Percentiles rank a stretch among this genome's conserved stretches.
Conservation (phyloP, 2,329 filamentous ascomycete genomes). For the Botryosphaeria dothidea region DNA sequence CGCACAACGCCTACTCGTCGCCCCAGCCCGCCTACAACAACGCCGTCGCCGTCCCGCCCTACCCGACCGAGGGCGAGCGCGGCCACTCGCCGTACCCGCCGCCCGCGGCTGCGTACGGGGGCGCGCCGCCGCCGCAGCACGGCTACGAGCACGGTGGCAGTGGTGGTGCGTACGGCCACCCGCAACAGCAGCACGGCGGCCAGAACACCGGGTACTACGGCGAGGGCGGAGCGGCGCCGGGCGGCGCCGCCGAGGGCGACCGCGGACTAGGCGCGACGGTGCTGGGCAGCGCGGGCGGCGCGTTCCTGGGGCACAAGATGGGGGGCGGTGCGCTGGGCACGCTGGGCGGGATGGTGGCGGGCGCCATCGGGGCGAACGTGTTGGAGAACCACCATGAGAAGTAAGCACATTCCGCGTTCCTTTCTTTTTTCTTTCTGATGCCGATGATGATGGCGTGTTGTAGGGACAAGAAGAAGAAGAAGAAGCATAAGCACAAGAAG, state of each 20-base stretch:
- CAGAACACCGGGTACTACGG: constrained; percentile 24
- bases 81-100: constrained; percentile 35
- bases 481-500: constrained; percentile 36
- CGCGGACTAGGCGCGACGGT: constrained; percentile 58
- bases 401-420: constrained; percentile 26
- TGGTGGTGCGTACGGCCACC: constrained; percentile 20
- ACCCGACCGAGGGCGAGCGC: constrained; percentile 23
- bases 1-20: constrained; percentile 11
- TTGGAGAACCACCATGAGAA: constrained; percentile 49
- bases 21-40: constrained; percentile 19
- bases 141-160: background rate
- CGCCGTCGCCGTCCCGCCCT: constrained; percentile 1
- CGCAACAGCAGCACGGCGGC: constrained; percentile 23
- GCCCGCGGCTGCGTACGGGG: background rate
- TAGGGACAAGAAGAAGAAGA: constrained; percentile 40
- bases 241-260: constrained; percentile 44
- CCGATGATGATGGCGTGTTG: background rate
- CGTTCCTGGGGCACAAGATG: constrained; percentile 55
- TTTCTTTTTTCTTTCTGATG: constrained; percentile 1
- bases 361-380: constrained; percentile 58
- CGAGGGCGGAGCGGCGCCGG: constrained; percentile 21
- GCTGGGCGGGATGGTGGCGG: constrained; percentile 53
- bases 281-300: constrained; percentile 56
- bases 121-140: background rate
- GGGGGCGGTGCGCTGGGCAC: constrained; percentile 56